Percentiles rank a stretch among this genome's conserved stretches.
phyloP scores from a whole-genome alignment of 2,329 filamentous ascomycete species.

The Aspergillus cejpii region DNA sequence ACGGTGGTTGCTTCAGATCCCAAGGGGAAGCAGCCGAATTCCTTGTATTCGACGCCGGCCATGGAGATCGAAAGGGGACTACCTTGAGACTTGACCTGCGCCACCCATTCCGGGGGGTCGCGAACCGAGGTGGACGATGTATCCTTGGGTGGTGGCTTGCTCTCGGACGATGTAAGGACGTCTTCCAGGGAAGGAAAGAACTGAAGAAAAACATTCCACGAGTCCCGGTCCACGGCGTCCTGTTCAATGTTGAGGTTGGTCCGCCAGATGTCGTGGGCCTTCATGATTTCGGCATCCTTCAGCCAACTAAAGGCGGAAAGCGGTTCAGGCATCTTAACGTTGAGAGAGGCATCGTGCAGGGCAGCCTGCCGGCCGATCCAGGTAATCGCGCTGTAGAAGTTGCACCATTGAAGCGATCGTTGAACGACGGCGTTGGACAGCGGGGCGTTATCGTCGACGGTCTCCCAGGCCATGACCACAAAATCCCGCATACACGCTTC shows the following conservation, averaged over 20 bases:
- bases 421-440: conserved; percentile 40
- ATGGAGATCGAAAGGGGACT: conserved; percentile 37
- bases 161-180: conserved; percentile 24
- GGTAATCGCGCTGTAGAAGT: conserved; percentile 42
- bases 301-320: conserved; percentile 45
- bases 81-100: conserved; percentile 26
- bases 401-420: conserved; percentile 43
- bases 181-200: conserved; percentile 24
- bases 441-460: conserved; percentile 34
- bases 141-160: conserved; percentile 3
- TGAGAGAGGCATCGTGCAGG: conserved; percentile 31
- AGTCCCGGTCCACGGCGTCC: conserved; percentile 11
- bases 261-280: conserved; percentile 40
- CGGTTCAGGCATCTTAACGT: conserved; percentile 32
- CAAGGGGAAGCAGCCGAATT: conserved; percentile 44
- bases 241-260: conserved; percentile 24
- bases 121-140: conserved; percentile 13
- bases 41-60: conserved; percentile 33
- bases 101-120: conserved; percentile 31
- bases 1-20: conserved; percentile 38
- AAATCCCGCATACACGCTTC: conserved; percentile 43
- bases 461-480: conserved; percentile 43
- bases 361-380: conserved; percentile 41
- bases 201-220: conserved; percentile 24
- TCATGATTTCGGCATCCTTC: conserved; percentile 43